These are phyloP conservation scores for Aspergillus uvarum DNA, from an alignment of 2,329 filamentous ascomycete genomes.

Conservation along the genomic window DNA sequence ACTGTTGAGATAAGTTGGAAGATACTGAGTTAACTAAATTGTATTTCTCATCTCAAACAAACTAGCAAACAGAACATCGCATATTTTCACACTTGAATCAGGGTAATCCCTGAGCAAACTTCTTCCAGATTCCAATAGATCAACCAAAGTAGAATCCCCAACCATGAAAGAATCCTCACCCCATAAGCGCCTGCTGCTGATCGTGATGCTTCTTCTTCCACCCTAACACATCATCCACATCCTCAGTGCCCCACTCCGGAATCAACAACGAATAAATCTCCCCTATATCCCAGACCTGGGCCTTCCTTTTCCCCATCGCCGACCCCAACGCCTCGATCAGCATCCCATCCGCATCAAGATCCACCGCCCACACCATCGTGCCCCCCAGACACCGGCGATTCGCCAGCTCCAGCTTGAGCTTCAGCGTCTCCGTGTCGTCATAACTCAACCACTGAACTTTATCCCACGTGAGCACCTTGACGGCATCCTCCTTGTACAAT, in stretches of 20 bases:
- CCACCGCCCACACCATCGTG: slow-evolving; percentile 20
- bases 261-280: neutral
- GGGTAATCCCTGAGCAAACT: no score
- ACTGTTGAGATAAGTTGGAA: no score
- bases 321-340: slow-evolving; percentile 9
- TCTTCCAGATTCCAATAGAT: no score
- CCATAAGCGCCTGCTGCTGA: no score
- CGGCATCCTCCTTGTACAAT: slow-evolving; percentile 13
- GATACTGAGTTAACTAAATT: no score
- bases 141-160: no score
- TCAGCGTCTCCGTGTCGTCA: slow-evolving; percentile 19
- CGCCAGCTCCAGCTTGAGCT: slow-evolving; percentile 19
- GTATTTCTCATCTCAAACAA: no score
- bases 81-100: no score
- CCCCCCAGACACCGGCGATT: slow-evolving; percentile 20
- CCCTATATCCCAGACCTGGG: no score
- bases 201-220: neutral
- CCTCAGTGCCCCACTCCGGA: neutral
- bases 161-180: no score
- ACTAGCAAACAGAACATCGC: no score
- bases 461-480: slow-evolving; percentile 17
- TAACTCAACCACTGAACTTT: slow-evolving; percentile 18
- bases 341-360: slow-evolving; percentile 14
- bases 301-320: slow-evolving; percentile 9
- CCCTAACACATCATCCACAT: neutral